Evolutionary conservation across 768 basidiomycete genomes (phyloP), one percentile per base, ranked within the genome.

Genomic region (Leucocoprinus sp.): DNA sequence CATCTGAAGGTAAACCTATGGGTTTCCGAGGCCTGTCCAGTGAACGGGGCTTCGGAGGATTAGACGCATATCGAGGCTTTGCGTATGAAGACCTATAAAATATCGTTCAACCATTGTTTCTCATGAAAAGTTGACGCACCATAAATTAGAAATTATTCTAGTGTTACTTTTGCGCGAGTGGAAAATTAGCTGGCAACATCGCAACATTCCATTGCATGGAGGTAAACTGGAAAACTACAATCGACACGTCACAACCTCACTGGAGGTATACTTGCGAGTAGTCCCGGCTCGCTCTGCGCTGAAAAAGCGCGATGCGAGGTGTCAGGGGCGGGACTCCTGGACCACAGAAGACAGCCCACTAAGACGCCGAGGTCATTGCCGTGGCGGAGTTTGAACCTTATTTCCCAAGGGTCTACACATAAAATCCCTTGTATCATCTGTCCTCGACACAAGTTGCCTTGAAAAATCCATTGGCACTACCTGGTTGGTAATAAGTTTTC

Each of bases 401-500:
- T 21, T 26, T 62, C 64, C 64, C 47, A 60, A 65, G 64, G 59
- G 27, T 37, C 60, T 66, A 62, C 63, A 68, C 70, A 69, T 49
- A 67, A 60, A 51, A 53, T 57, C 36, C 42, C 14, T 44, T 40
- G 33, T 44, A 52, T 49, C 54, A 28, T 23, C 37, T 45, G 49
- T 56, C 52, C 55, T 57, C 58, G 55, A 64, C 35, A 50, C 63
- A 59, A 67, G 64, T 64, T 71, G 85, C 86, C 88, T 91, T 91
- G 81, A 91, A 91, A 90, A 75, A 90, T 89, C 88, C 88, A 70
- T 89, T 90, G 87, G 72, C 85, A 87, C 86, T 60, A 66, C 58
- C 66, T 71, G 84, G 85, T 83, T 61, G 33, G 72, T 66, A 35
- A 15, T 4, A 43, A 15, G 12, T 11, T 14, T 8, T 8, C 4